Percentiles rank a stretch among this genome's conserved stretches.
These are phyloP conservation scores for Fraxinus floribunda DNA, from an alignment of 305 asterid species.

Conservation along the genomic window DNA sequence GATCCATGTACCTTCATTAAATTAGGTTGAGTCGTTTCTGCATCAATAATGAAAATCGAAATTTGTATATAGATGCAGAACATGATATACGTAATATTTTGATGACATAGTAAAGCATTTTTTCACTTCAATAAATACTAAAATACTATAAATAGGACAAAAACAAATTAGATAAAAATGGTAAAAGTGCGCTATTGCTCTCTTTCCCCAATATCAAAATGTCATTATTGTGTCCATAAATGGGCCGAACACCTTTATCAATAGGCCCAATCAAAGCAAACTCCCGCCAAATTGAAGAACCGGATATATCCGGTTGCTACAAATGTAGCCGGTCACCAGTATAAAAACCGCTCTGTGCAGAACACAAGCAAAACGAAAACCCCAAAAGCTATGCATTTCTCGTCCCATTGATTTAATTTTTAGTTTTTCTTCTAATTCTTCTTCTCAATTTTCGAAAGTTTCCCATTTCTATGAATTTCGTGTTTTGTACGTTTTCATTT, in stretches of 20 bases:
- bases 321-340: conserved; percentile 37
- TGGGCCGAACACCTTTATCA: neutral
- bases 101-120: neutral
- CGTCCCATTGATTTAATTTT: neutral
- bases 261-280: conserved; percentile 23
- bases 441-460: neutral
- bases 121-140: neutral
- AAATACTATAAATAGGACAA: neutral
- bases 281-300: conserved; percentile 73
- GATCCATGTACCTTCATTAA: neutral
- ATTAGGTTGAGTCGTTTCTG: neutral
- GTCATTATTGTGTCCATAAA: neutral
- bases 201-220: neutral
- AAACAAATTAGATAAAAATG: too few relatives aligned
- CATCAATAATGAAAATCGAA: too few relatives aligned
- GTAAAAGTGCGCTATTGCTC: neutral
- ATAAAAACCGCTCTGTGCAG: conserved; percentile 23
- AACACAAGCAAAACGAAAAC: neutral
- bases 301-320: conserved; percentile 51
- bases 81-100: neutral
- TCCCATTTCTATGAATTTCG: conserved; percentile 33
- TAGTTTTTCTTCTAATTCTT: conserved; percentile 10
- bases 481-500: conserved; percentile 8
- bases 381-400: conserved; percentile 14
- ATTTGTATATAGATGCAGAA: neutral